These are phyloP conservation scores for Furculomyces boomerangus DNA, from an alignment of 371 early-diverging fungal genomes.

Conservation along the genomic window DNA sequence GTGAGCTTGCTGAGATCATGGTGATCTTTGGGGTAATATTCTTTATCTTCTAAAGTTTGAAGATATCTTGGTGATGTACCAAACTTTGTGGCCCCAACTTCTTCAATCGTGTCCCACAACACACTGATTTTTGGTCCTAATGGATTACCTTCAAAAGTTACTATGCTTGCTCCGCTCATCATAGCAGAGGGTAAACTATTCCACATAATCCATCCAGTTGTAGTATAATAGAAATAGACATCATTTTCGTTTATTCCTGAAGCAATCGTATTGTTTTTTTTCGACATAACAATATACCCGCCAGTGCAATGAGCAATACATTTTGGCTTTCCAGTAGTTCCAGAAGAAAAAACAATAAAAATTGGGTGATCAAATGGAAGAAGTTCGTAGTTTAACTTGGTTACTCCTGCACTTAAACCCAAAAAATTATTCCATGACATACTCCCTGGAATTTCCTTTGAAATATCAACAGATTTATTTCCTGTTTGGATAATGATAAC, in stretches of 20 bases:
- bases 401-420: conserved; percentile 6
- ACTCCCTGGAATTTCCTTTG: no score
- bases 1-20: conserved; percentile 34
- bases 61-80: conserved; percentile 93
- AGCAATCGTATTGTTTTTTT: conserved; percentile 84
- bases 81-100: conserved; percentile 62
- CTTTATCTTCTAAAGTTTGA: conserved; percentile 67
- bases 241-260: conserved; percentile 54
- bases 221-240: conserved; percentile 83
- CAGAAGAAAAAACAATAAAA: conserved; percentile 90
- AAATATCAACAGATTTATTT: no score
- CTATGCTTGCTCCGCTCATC: conserved; percentile 60
- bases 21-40: conserved; percentile 37
- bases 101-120: conserved; percentile 64
- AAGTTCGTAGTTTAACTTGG: conserved; percentile 51
- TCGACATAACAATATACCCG: conserved; percentile 54
- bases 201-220: conserved; percentile 99
- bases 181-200: conserved; percentile 85
- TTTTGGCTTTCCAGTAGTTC: conserved; percentile 96
- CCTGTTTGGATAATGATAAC: no score
- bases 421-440: conserved; percentile 27
- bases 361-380: conserved; percentile 86
- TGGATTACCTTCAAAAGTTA: conserved; percentile 87
- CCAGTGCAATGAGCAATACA: conserved; percentile 95
- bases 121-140: conserved; percentile 61